These are phyloP conservation scores for Neopestalotiopsis clavispora DNA, from an alignment of 2,329 filamentous ascomycete genomes.

Conservation along the genomic window DNA sequence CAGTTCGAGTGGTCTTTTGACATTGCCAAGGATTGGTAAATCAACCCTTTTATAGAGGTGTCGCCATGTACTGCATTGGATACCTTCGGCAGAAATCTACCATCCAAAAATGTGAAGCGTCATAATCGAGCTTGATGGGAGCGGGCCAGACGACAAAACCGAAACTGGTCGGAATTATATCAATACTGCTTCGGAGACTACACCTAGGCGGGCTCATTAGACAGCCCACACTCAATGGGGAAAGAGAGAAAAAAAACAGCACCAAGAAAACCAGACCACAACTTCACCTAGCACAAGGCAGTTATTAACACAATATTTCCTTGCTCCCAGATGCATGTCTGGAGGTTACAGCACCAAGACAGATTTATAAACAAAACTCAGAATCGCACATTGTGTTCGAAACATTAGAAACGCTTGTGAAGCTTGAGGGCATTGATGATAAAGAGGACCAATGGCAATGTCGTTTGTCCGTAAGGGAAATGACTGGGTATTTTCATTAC, in stretches of 20 bases:
- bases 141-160: neutral
- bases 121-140: neutral
- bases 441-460: neutral
- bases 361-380: neutral
- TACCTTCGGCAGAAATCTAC: neutral
- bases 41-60: neutral
- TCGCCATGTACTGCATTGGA: neutral
- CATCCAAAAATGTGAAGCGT: neutral
- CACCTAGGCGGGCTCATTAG: neutral
- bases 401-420: neutral
- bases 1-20: constrained; percentile 96
- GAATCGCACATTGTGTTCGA: neutral
- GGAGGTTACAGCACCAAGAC: neutral
- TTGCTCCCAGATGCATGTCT: neutral
- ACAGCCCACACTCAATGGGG: neutral
- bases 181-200: constrained; percentile 1
- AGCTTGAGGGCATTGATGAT: neutral
- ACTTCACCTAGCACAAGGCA: neutral
- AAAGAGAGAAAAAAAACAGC: neutral
- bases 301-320: neutral
- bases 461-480: neutral
- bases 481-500: constrained; percentile 11
- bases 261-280: neutral
- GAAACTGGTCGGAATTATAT: neutral
- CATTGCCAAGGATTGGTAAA: constrained; percentile 89